Percentiles rank a stretch among this genome's conserved stretches.
Evolutionary conservation across 495 filamentous ascomycete genomes (phyloP).

Genomic region (Penicillium mononematosum): DNA sequence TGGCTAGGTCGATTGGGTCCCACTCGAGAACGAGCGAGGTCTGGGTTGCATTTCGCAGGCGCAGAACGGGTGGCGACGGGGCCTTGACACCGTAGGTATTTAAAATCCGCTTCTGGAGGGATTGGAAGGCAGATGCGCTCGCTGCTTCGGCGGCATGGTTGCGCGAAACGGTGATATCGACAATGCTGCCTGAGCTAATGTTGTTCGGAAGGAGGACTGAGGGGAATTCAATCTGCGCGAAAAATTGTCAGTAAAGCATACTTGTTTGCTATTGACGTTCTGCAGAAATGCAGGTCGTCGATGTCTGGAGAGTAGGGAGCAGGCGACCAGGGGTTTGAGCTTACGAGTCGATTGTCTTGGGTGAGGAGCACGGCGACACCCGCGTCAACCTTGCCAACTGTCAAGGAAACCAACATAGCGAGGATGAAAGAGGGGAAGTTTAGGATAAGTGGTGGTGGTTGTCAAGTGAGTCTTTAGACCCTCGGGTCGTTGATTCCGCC

Average conservation of each 20-base stretch:
- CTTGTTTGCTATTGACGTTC: conserved; percentile 12
- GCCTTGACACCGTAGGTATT: conserved; percentile 77
- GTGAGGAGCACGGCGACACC: conserved; percentile 96
- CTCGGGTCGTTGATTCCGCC: conserved; percentile 28
- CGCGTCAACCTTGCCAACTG: conserved; percentile 98
- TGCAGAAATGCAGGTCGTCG: conserved; percentile 11
- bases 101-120: conserved; percentile 85
- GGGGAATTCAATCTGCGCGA: conserved; percentile 88
- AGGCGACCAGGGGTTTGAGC: conserved; percentile 33
- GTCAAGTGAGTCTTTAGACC: conserved; percentile 12
- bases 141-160: conserved; percentile 75
- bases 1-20: conserved; percentile 92
- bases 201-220: conserved; percentile 94
- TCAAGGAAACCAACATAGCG: conserved; percentile 92
- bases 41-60: conserved; percentile 93
- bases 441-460: conserved; percentile 15
- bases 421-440: not conserved
- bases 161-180: conserved; percentile 93
- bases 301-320: conserved; percentile 17
- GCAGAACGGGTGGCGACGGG: conserved; percentile 76
- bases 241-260: conserved; percentile 9
- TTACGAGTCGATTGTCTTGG: conserved; percentile 92
- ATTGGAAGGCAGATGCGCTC: conserved; percentile 69
- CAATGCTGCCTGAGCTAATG: conserved; percentile 92
- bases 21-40: conserved; percentile 97